Evolutionary conservation across 2,329 filamentous ascomycete genomes (phyloP).

Genomic region (Exophiala oligosperma): DNA sequence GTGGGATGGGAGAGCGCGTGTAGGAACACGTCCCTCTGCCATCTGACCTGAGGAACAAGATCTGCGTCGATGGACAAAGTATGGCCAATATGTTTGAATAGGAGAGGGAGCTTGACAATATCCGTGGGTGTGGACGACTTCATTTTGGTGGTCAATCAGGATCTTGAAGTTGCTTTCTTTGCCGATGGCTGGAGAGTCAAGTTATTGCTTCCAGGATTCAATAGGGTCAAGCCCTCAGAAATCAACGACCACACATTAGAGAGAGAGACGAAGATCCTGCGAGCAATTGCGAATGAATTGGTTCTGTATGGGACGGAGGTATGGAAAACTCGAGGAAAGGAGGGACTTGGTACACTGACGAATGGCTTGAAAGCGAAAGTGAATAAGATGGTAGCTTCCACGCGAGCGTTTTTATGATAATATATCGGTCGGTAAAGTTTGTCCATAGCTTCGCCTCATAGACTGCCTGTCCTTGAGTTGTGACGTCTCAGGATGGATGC

Average conservation of each 20-base stretch:
- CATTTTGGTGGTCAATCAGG: not conserved
- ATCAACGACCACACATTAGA: not conserved
- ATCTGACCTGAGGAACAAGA: not conserved
- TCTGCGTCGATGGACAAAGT: not conserved
- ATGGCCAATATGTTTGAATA: constrained; percentile 1
- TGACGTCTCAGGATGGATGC: not conserved
- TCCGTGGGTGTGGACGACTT: not conserved
- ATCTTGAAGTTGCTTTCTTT: not conserved
- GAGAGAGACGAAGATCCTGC: not conserved
- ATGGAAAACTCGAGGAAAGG: too few relatives aligned
- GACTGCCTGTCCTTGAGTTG: not conserved
- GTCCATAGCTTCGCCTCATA: not conserved
- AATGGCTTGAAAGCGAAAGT: too few relatives aligned
- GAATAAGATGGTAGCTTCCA: not conserved
- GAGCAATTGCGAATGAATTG: not conserved
- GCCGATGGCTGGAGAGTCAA: not conserved
- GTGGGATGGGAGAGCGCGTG: not conserved
- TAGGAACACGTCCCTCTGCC: constrained; percentile 3
- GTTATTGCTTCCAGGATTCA: not conserved
- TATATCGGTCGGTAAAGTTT: not conserved
- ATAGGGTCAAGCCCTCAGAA: not conserved
- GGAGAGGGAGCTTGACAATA: not conserved
- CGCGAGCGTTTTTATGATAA: not conserved
- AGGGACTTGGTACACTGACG: too few relatives aligned
- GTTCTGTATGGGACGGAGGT: too few relatives aligned